Evolutionary conservation across 2,329 filamentous ascomycete genomes (phyloP).

Genomic region (Aspergillus novoparasiticus): DNA sequence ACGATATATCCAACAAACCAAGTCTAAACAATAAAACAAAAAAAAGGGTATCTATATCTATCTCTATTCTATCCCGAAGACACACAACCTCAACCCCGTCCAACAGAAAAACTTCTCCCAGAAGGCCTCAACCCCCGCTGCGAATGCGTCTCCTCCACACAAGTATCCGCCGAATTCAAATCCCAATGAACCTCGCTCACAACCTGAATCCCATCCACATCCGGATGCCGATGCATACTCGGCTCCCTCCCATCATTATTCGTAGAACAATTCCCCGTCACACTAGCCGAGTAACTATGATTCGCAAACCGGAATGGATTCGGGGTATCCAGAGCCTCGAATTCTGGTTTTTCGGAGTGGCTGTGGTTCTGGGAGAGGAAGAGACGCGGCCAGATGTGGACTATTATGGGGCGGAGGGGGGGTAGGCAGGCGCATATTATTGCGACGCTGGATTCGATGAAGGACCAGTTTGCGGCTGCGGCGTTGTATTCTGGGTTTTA

Average conservation of each 20-base stretch:
- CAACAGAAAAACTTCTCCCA: not conserved
- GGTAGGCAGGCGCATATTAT: conserved; percentile 36
- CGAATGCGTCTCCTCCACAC: not conserved
- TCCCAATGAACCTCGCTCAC: conserved; percentile 31
- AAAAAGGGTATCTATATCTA: not conserved
- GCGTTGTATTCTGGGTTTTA: conserved; percentile 23
- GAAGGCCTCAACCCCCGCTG: not conserved
- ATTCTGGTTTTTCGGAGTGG: conserved; percentile 16
- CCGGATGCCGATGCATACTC: not conserved
- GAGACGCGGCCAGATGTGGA: conserved; percentile 27
- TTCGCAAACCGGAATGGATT: conserved; percentile 16
- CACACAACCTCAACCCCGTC: not conserved
- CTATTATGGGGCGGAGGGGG: conserved; percentile 29
- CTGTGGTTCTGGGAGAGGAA: conserved; percentile 20
- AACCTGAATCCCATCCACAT: conserved; percentile 30
- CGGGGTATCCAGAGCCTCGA: conserved; percentile 5
- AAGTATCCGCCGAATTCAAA: conserved; percentile 14
- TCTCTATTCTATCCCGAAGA: not conserved
- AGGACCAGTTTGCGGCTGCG: conserved; percentile 33
- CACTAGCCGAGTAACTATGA: conserved; percentile 28
- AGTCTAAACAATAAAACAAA: too few species aligned
- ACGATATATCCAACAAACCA: not conserved
- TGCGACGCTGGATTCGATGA: conserved; percentile 33
- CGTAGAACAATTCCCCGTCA: conserved; percentile 24
- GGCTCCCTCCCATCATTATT: conserved; percentile 14